Evolutionary conservation across 2,329 filamentous ascomycete genomes (phyloP).

Genomic region (Fusarium dimerum): DNA sequence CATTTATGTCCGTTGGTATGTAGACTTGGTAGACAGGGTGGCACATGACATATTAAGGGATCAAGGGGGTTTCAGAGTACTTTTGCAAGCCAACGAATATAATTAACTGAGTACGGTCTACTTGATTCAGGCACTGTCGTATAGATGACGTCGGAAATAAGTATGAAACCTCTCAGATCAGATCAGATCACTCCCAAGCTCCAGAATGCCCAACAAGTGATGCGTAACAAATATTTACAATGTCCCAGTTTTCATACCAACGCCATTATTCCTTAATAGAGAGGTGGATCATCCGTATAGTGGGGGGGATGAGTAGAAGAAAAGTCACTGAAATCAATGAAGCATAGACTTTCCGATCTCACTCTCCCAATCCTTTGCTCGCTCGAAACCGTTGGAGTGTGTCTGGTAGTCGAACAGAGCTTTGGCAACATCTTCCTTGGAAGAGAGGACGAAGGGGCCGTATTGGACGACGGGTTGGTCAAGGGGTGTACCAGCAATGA

Average conservation of each 20-base stretch:
- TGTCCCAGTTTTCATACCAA: slow-evolving; percentile 8
- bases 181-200: neutral
- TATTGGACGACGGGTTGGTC: slow-evolving; percentile 83
- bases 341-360: slow-evolving; percentile 82
- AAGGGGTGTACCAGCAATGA: slow-evolving; percentile 77
- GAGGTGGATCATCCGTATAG: neutral
- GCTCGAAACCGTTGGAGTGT: slow-evolving; percentile 76
- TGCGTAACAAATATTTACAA: neutral
- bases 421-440: slow-evolving; percentile 72
- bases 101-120: too few relatives aligned
- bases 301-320: neutral
- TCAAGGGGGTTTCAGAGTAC: neutral
- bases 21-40: too few relatives aligned
- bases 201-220: neutral
- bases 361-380: slow-evolving; percentile 76
- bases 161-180: neutral
- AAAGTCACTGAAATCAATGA: slow-evolving; percentile 26
- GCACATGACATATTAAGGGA: too few relatives aligned
- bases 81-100: neutral
- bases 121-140: too few relatives aligned
- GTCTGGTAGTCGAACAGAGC: slow-evolving; percentile 76
- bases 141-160: neutral
- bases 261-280: slow-evolving; percentile 7
- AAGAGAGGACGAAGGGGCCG: slow-evolving; percentile 79
- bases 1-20: too few relatives aligned